Percentiles rank a stretch among this genome's conserved stretches.
phyloP scores from a whole-genome alignment of 1,139 yeast species.

The Pichia cactophila region DNA sequence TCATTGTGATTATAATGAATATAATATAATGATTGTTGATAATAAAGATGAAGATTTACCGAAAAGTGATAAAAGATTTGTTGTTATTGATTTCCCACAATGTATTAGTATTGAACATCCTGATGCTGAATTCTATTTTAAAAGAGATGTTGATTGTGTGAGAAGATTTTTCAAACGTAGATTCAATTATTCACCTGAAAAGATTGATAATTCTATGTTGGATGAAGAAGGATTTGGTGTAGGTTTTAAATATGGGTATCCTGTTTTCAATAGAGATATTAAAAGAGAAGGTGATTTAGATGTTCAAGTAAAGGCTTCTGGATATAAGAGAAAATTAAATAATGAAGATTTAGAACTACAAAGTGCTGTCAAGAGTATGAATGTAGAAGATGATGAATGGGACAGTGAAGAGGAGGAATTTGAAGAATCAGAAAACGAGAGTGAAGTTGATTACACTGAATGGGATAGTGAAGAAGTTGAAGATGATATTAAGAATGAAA shows the following conservation, averaged over 20 bases:
- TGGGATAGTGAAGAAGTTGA: slow-evolving; percentile 29
- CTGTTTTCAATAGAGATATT: slow-evolving; percentile 72
- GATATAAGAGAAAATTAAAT: slow-evolving; percentile 64
- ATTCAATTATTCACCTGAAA: slow-evolving; percentile 61
- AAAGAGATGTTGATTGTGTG: slow-evolving; percentile 88
- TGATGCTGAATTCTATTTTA: slow-evolving; percentile 81
- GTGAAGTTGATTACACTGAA: slow-evolving; percentile 24
- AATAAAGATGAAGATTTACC: slow-evolving; percentile 34
- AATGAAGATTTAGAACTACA: slow-evolving; percentile 63
- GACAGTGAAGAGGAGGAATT: slow-evolving; percentile 26
- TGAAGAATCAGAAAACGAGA: slow-evolving; percentile 24
- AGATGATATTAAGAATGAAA: slow-evolving; percentile 30
- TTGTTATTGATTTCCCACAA: slow-evolving; percentile 96
- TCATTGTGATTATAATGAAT: slow-evolving; percentile 96
- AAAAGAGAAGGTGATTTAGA: slow-evolving; percentile 63
- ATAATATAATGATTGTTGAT: slow-evolving; percentile 75
- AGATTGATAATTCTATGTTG: slow-evolving; percentile 52
- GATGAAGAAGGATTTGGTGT: slow-evolving; percentile 77
- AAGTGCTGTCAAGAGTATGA: slow-evolving; percentile 60
- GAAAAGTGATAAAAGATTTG: slow-evolving; percentile 52
- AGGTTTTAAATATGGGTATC: slow-evolving; percentile 71
- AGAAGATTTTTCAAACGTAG: slow-evolving; percentile 74
- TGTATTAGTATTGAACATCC: slow-evolving; percentile 88
- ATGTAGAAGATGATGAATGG: slow-evolving; percentile 31
- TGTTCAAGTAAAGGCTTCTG: slow-evolving; percentile 83